These are phyloP conservation scores for Annulohypoxylon maeteangense DNA, from an alignment of 495 filamentous ascomycete genomes.

Conservation along the genomic window DNA sequence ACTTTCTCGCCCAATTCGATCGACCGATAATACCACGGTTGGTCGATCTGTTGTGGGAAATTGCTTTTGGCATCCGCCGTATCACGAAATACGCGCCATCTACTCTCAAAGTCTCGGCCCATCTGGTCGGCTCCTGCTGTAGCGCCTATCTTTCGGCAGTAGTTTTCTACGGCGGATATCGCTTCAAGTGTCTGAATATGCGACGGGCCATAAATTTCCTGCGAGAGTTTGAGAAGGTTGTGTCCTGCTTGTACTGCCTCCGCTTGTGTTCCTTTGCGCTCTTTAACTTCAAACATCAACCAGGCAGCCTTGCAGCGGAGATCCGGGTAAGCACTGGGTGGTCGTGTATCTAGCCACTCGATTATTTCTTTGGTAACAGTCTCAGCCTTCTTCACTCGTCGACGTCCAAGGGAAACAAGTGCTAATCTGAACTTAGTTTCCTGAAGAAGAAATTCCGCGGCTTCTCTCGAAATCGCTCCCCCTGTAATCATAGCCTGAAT, in stretches of 20 bases:
- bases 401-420: constrained; percentile 30
- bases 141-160: constrained; percentile 32
- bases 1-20: constrained; percentile 42
- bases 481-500: constrained; percentile 30
- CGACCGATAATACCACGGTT: constrained; percentile 44
- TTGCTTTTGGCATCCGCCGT: constrained; percentile 16
- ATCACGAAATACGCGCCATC: constrained; percentile 31
- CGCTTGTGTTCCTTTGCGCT: constrained; percentile 30
- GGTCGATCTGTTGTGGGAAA: constrained; percentile 44
- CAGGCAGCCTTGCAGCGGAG: constrained; percentile 43
- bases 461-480: constrained; percentile 26
- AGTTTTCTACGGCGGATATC: constrained; percentile 43
- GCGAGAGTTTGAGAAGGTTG: constrained; percentile 33
- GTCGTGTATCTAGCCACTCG: constrained; percentile 36
- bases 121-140: constrained; percentile 28
- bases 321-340: constrained; percentile 18
- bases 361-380: constrained; percentile 31
- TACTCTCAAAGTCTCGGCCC: constrained; percentile 30
- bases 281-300: constrained; percentile 44
- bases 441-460: constrained; percentile 41
- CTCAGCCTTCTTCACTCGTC: constrained; percentile 37
- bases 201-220: constrained; percentile 34
- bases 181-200: constrained; percentile 46
- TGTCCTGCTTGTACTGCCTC: constrained; percentile 33
- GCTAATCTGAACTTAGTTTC: constrained; percentile 42